A percentile compares a stretch with the other conserved stretches of the same genome.
phyloP scores from a whole-genome alignment of 2,329 filamentous ascomycete species.

The Cladophialophora exuberans region DNA sequence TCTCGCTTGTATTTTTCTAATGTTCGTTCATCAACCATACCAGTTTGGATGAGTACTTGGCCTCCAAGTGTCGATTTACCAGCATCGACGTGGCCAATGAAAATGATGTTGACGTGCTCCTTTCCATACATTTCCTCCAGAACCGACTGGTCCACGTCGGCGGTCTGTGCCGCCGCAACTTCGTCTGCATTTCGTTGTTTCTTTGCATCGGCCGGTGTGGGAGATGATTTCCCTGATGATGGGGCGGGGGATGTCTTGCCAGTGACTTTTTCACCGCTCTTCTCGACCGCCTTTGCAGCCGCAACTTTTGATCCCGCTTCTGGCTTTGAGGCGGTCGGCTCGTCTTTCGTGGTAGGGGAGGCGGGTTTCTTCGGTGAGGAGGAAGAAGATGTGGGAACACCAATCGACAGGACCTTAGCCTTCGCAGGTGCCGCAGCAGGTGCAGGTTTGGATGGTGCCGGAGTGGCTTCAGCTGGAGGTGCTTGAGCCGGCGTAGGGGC shows the following conservation, averaged over 20 bases:
- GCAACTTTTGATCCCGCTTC: conserved; percentile 79
- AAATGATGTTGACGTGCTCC: conserved; percentile 88
- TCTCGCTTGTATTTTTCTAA: conserved; percentile 98
- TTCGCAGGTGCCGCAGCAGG: conserved; percentile 46
- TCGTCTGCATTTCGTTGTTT: conserved; percentile 75
- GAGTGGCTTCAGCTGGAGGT: conserved; percentile 40
- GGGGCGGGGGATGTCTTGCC: conserved; percentile 81
- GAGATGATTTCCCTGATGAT: conserved; percentile 82
- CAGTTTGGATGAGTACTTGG: conserved; percentile 87
- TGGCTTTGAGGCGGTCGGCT: conserved; percentile 52
- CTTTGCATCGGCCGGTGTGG: conserved; percentile 64
- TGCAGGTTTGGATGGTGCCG: conserved; percentile 28
- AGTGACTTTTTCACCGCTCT: conserved; percentile 72
- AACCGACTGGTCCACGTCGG: conserved; percentile 79
- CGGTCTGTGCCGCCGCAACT: conserved; percentile 79
- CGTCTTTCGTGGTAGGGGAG: conserved; percentile 56
- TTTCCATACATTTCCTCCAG: conserved; percentile 95
- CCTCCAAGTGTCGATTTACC: conserved; percentile 97
- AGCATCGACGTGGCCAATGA: conserved; percentile 97
- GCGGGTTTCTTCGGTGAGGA: conserved; percentile 47
- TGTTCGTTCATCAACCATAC: conserved; percentile 99
- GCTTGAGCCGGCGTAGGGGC: conserved; percentile 52
- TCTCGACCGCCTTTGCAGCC: conserved; percentile 88
- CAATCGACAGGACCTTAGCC: conserved; percentile 75
- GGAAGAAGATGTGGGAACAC: conserved; percentile 48